Evolutionary conservation across 192 early-diverging fungal species (phyloP), one percentile per base, ranked within the genome.

Genomic region (Coemansia sp.): DNA sequence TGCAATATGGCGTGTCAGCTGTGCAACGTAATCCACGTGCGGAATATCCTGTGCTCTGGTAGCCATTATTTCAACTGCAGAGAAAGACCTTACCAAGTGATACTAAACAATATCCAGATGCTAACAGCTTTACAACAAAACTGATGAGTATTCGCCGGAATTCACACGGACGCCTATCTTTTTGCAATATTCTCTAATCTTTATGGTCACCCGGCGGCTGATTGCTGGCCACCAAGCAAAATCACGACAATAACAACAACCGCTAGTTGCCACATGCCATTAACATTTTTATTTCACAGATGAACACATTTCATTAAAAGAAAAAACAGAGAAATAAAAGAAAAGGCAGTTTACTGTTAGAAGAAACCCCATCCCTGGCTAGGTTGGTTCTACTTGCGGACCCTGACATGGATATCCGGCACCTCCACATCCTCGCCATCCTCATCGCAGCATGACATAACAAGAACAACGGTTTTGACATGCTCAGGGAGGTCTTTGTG

Each of bases 391-490:
- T 81, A 78, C n/a, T 75, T 46, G 37, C 84, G 85, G 42, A 84
- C 62, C 48, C 63, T 58, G 48, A 85, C 41, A 49, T 73, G 77
- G 45, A 83, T 66, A 14, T 74, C 65, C 17, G 83, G 83, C 25
- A 91, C 87, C 44, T 92, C 92, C 13, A 97, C 93, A 75, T 98
- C 96, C 72, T 99, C 95, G 14, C 87, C 95, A 19, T 93, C 87
- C 19, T 71, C 76, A 67, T 97, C 95, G 69, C 95, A 94, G 67
- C 90, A 93, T 80, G 94, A 92, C 40, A 96, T 85, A 65, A 94
- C 93, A 40, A 98, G 86, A 12, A 94, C 90, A 7, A 95, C 65
- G n/a, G 89, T 85, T 76, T 88, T 94, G 67, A 95, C 90, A 71
- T 98, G 92, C 11, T 86, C 41, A 11, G 93, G 92, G 61, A 95